Evolutionary conservation across 1,284 basidiomycete species (phyloP), one percentile per base, ranked within the genome.

Genomic region (Boletus semigastroideus): DNA sequence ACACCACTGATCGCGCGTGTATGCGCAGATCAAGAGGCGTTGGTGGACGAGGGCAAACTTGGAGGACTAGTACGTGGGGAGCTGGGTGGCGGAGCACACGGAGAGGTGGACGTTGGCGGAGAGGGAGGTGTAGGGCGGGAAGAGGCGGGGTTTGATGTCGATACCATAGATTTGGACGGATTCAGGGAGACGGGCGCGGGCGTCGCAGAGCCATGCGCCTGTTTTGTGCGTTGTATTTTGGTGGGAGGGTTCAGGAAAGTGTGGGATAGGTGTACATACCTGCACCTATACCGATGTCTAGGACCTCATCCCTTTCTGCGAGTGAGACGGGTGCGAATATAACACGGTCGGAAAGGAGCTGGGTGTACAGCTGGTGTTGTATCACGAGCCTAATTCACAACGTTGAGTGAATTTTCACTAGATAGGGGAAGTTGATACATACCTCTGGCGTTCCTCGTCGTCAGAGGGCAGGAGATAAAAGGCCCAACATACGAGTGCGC

Each of bases 31-130:
- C 4, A 73, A 52, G 33, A 72, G 56, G 2, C 69, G 67, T 28
- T 72, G 71, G 31, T 69, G 56, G 8, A 70, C 49, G 34, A 72
- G 56, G n/a, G 53, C 25, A 46, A 72, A 72, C 28, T 58, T 58
- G 34, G 57, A 55, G 11, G 52, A 51, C 68, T 65, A 71, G 25
- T 53, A 51, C 10, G 49, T 31, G 0, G 64, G 67, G 27, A 64
- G 55, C n/a, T 40, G 12, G 12, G 53, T 59, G 6, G 46, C 48
- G 8, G 56, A 63, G 28, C 54, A 51, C 33, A 64, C 4, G 2
- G 59, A 57, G 30, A 59, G 59, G 19, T 63, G 60, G 37, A 61
- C 44, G 20, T 63, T 61, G 37, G 59, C 6, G 5, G 52, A 43
- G 38, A 41, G 34, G 14, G 34, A 1, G 12, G 30, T 9, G 31